Base-by-base conservation (phyloP, 805 yeast species). In the Ogataea degrootiae region DNA sequence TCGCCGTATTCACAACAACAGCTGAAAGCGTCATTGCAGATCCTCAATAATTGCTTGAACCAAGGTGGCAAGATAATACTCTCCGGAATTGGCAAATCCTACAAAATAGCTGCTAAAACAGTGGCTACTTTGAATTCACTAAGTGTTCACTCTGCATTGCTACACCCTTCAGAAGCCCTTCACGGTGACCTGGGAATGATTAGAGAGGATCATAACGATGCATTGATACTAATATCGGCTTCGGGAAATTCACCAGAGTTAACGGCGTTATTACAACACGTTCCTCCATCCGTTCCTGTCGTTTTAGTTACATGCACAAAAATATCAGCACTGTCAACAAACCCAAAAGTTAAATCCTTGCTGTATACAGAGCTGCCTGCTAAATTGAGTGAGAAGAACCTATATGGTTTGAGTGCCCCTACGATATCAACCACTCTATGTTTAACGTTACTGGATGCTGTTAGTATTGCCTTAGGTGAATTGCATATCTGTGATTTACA, bases 181-280 rank as follows among this genome's bases (percentile, higher is more conserved):
- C 97, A 89, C 62, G 97, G 97, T 6, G 97, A 89, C 63, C 73
- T 89, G 56, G 97, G 97, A 2, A 66, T 83, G 36, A 67, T 90
- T 8, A 66, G 77, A 43, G 78, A 75, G 23, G 74, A 74, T 16
- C 68, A 74, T 22, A 74, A 75, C 48, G 87, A 85, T 53, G 69
- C 78, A 33, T 51, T 89, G 44, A 63, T 90, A 2, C 69, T 87
- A 57, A 78, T 89, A 35, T 80, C 91, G 0, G 85, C 91, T 1
- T 82, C 92, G 31, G 97, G 97, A 1, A 83, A 82, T 56, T 85
- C 96, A 0, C 87, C 90, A 0, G 97, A 89, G 61, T 73, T 90
- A 35, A 47, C 80, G 14, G 59, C 72, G 50, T 62, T 85, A 58
- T 64, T 81, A 37, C 80, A 82, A 1, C 87, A 85, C 57, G 63